Percentiles rank a stretch among this genome's conserved stretches.
These are phyloP conservation scores for Russula olivacea DNA, from an alignment of 768 basidiomycete genomes.

Conservation along the genomic window DNA sequence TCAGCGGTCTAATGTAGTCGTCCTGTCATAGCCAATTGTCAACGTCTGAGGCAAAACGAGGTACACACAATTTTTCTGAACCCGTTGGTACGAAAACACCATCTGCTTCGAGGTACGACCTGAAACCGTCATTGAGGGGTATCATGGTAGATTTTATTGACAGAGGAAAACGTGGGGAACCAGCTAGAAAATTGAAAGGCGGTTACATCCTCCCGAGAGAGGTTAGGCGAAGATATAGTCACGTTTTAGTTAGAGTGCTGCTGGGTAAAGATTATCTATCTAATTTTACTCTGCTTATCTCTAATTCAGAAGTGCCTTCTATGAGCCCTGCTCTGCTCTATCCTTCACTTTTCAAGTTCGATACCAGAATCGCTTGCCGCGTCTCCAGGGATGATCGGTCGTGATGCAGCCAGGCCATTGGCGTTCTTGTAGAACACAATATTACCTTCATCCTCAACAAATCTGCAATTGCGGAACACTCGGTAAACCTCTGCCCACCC, in stretches of 20 bases:
- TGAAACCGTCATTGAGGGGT: slow-evolving; percentile 59
- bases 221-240: slow-evolving; percentile 44
- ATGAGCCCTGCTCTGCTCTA: slow-evolving; percentile 21
- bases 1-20: slow-evolving; percentile 40
- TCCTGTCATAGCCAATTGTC: not conserved
- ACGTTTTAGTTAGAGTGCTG: slow-evolving; percentile 4
- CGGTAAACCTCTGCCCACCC: slow-evolving; percentile 80
- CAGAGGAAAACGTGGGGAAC: slow-evolving; percentile 65
- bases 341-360: slow-evolving; percentile 40
- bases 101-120: slow-evolving; percentile 72
- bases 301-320: not conserved
- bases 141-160: slow-evolving; percentile 73
- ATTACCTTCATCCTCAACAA: slow-evolving; percentile 91
- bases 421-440: slow-evolving; percentile 91
- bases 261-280: not conserved
- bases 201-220: slow-evolving; percentile 49
- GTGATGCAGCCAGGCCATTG: slow-evolving; percentile 63
- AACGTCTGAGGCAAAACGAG: not conserved
- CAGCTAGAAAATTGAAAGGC: slow-evolving; percentile 81
- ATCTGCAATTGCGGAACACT: slow-evolving; percentile 78
- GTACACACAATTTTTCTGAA: slow-evolving; percentile 65
- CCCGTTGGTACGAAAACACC: slow-evolving; percentile 81
- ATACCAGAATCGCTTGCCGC: slow-evolving; percentile 62
- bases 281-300: not conserved
- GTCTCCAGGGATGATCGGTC: slow-evolving; percentile 58